phyloP scores from a whole-genome alignment of 257 asterid species.

The Solanum chilense region DNA sequence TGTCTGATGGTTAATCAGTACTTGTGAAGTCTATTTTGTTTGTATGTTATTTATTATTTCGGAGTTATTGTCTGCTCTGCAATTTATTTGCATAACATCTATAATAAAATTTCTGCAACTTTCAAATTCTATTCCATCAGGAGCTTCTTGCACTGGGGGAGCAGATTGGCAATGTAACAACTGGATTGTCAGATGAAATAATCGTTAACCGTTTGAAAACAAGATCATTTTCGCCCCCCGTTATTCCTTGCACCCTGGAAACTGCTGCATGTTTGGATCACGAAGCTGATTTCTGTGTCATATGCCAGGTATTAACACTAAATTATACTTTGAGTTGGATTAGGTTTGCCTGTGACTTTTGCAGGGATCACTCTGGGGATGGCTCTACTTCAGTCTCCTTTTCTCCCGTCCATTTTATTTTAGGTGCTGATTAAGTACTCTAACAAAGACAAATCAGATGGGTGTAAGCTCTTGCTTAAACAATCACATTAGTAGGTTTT shows the following conservation, averaged over 20 bases:
- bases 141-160: slow-evolving; percentile 87
- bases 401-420: not conserved
- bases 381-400: not conserved
- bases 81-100: not conserved
- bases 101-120: not conserved
- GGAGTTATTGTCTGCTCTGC: not conserved
- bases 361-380: not conserved
- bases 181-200: slow-evolving; percentile 60
- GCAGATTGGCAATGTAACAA: slow-evolving; percentile 73
- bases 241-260: slow-evolving; percentile 14
- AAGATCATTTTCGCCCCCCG: slow-evolving; percentile 30
- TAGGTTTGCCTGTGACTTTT: not conserved
- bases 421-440: not conserved
- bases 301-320: slow-evolving; percentile 56
- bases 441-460: not conserved
- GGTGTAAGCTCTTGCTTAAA: not conserved
- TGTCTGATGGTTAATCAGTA: not conserved
- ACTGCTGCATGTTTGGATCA: slow-evolving; percentile 20
- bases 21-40: not conserved
- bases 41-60: not conserved
- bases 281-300: slow-evolving; percentile 52
- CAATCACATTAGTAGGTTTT: not conserved
- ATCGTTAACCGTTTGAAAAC: slow-evolving; percentile 36
- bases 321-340: not conserved
- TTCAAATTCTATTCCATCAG: slow-evolving; percentile 20